phyloP scores from a whole-genome alignment of 495 filamentous ascomycete species.

The Penicillium argentinense region DNA sequence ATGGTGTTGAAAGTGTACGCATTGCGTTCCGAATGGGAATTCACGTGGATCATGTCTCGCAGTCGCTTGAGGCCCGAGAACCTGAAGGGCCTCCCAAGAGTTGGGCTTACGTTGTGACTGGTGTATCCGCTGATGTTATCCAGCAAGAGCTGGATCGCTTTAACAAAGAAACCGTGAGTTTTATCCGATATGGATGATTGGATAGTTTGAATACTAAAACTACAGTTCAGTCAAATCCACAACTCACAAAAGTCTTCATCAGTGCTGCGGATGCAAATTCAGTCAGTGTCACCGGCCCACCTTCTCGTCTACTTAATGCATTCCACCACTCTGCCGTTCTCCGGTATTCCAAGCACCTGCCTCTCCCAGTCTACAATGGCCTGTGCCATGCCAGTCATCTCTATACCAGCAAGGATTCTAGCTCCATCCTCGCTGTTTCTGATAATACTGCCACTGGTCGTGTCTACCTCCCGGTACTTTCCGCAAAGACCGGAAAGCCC shows the following conservation, averaged over 20 bases:
- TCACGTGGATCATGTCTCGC: constrained; percentile 32
- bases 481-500: not conserved
- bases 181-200: not conserved
- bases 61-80: too few relatives aligned
- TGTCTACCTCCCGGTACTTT: not conserved
- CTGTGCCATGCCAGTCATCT: constrained; percentile 11
- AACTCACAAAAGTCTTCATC: constrained; percentile 36
- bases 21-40: constrained; percentile 40
- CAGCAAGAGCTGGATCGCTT: constrained; percentile 35
- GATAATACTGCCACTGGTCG: not conserved
- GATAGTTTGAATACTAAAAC: not conserved
- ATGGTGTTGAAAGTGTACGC: constrained; percentile 32
- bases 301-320: constrained; percentile 32
- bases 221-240: not conserved
- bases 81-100: constrained; percentile 28
- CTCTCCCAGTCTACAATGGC: constrained; percentile 7
- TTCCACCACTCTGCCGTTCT: constrained; percentile 32
- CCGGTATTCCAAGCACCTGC: constrained; percentile 27
- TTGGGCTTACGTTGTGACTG: constrained; percentile 45
- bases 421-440: not conserved
- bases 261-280: constrained; percentile 36
- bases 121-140: constrained; percentile 27
- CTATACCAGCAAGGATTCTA: not conserved
- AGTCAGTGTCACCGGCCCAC: constrained; percentile 45
- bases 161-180: constrained; percentile 16